Conservation (phyloP, 75 land plant genomes). For the Pinus albicaulis region DNA sequence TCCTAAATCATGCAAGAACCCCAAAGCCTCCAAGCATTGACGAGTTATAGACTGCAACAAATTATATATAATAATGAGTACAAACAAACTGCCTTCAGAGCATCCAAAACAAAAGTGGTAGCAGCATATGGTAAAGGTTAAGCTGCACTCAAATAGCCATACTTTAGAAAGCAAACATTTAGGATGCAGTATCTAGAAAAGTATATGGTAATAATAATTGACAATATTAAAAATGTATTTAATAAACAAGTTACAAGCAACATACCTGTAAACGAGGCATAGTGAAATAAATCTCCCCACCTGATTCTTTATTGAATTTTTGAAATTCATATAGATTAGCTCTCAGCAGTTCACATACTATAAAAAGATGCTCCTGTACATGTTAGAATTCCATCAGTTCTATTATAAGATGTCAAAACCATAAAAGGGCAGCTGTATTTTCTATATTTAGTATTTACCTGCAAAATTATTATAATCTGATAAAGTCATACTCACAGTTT, state of each 20-base stretch:
- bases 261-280: slow-evolving; percentile 54
- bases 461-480: neutral
- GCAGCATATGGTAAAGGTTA: neutral
- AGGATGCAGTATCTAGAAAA: neutral
- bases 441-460: neutral
- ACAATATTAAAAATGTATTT: neutral
- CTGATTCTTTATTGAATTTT: slow-evolving; percentile 60
- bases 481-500: neutral
- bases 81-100: slow-evolving; percentile 3
- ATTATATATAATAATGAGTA: neutral
- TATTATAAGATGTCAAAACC: neutral
- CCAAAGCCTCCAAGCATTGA: slow-evolving; percentile 92
- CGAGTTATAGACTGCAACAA: slow-evolving; percentile 67
- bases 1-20: slow-evolving; percentile 77
- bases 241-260: neutral
- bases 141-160: neutral
- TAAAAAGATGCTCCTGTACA: slow-evolving; percentile 95
- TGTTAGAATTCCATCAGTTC: neutral
- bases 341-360: slow-evolving; percentile 91
- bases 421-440: neutral
- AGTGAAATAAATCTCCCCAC: slow-evolving; percentile 50
- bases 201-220: neutral
- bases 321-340: slow-evolving; percentile 99
- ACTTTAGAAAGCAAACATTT: slow-evolving; percentile 1
- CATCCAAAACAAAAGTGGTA: neutral